phyloP scores from a whole-genome alignment of 2,329 filamentous ascomycete genomes.

The Lasiodiplodia citricola region DNA sequence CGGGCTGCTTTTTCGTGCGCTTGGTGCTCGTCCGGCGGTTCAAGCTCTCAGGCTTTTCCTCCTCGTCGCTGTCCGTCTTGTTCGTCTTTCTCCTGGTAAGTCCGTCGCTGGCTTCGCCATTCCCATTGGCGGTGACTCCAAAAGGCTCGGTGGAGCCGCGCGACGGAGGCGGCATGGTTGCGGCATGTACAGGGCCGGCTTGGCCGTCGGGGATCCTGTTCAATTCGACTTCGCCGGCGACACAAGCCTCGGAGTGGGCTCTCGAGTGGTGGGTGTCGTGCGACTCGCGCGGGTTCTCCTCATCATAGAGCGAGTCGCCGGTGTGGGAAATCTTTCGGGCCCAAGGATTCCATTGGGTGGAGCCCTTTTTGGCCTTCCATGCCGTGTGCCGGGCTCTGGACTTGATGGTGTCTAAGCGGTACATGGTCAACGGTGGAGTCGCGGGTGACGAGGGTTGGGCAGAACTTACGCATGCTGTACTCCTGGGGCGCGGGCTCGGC shows the following conservation, averaged over 20 bases:
- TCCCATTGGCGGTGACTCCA: not conserved
- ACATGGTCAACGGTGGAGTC: conserved; percentile 22
- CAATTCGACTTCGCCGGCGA: conserved; percentile 5
- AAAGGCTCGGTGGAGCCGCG: conserved; percentile 3
- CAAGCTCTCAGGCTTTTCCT: not conserved
- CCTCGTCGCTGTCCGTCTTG: not conserved
- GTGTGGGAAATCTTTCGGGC: conserved; percentile 21
- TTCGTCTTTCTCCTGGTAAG: conserved; percentile 4
- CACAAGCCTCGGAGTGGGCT: conserved; percentile 20
- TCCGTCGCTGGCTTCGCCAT: not conserved
- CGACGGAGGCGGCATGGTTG: conserved; percentile 18
- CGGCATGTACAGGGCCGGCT: not conserved
- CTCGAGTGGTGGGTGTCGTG: conserved; percentile 2
- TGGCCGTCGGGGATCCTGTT: not conserved
- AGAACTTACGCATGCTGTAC: conserved; percentile 24
- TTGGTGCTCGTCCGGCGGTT: conserved; percentile 8
- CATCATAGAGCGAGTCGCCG: conserved; percentile 31
- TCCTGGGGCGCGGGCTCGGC: conserved; percentile 12
- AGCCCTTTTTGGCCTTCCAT: conserved; percentile 37
- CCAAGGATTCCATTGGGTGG: conserved; percentile 33
- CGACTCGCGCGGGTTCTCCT: conserved; percentile 35
- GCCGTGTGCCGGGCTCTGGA: conserved; percentile 43
- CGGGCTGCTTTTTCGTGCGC: conserved; percentile 17
- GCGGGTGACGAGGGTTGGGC: not conserved
- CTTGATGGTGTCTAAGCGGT: conserved; percentile 40